phyloP scores from a whole-genome alignment of 257 asterid genomes.

The Lycium ferocissimum region DNA sequence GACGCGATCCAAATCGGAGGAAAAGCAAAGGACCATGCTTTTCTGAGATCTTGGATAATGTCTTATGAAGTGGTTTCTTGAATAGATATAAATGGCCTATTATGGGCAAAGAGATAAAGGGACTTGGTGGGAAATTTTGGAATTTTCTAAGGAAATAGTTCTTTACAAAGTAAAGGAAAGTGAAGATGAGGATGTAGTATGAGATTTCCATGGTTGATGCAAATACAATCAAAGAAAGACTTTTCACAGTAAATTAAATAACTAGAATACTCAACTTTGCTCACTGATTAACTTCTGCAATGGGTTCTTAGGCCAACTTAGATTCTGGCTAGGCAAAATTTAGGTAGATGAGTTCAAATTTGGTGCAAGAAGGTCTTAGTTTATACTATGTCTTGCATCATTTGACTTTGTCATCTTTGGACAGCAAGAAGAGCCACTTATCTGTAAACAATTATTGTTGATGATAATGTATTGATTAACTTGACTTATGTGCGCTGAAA shows the following conservation, averaged over 20 bases:
- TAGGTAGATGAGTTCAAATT: neutral
- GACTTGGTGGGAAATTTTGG: constrained; percentile 67
- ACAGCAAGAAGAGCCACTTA: neutral
- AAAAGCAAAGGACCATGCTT: constrained; percentile 63
- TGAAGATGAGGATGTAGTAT: constrained; percentile 29
- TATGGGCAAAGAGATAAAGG: constrained; percentile 63
- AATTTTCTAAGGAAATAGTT: constrained; percentile 45
- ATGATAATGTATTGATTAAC: neutral
- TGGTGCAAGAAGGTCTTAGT: neutral
- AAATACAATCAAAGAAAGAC: neutral
- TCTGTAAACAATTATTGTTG: neutral
- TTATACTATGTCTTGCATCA: neutral
- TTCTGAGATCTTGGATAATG: constrained; percentile 53
- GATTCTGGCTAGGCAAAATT: neutral
- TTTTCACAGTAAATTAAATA: neutral
- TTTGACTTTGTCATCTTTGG: neutral
- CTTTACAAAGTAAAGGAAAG: constrained; percentile 34
- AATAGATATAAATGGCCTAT: constrained; percentile 73
- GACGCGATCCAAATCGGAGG: constrained; percentile 64
- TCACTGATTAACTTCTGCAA: neutral
- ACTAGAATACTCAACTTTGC: neutral
- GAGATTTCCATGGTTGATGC: constrained; percentile 33
- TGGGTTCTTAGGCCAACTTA: neutral
- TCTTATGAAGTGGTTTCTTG: constrained; percentile 58
- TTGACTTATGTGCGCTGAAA: neutral